phyloP scores from a whole-genome alignment of 75 land plant genomes.

The Pinus albicaulis region DNA sequence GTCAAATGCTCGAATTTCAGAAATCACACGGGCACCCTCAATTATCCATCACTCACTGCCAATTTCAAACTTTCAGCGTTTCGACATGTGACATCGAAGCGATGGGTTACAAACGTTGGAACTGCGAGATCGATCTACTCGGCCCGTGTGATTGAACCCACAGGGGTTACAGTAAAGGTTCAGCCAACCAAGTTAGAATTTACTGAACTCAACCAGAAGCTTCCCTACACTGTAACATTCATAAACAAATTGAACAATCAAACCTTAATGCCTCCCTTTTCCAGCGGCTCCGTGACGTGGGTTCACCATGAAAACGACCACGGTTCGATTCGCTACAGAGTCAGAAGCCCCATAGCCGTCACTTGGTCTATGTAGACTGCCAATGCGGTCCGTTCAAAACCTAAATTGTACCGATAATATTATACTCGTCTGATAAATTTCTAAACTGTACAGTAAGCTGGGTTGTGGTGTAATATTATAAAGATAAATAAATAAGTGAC shows the following conservation, averaged over 20 bases:
- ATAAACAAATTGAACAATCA: neutral
- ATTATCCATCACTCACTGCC: slow-evolving; percentile 58
- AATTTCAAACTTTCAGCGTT: slow-evolving; percentile 9
- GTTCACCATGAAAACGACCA: neutral
- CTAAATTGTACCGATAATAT: too few species aligned
- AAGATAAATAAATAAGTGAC: too few species aligned
- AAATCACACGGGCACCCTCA: slow-evolving; percentile 34
- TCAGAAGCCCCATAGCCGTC: slow-evolving; percentile 60
- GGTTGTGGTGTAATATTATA: too few species aligned
- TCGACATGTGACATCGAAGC: slow-evolving; percentile 7
- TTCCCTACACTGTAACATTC: slow-evolving; percentile 39
- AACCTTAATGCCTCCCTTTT: neutral
- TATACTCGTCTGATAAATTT: too few species aligned
- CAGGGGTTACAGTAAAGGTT: slow-evolving; percentile 46
- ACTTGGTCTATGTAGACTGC: slow-evolving; percentile 24
- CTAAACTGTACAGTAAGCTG: too few species aligned
- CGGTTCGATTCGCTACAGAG: slow-evolving; percentile 4
- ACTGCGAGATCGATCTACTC: slow-evolving; percentile 35
- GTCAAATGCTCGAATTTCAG: slow-evolving; percentile 30
- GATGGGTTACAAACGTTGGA: slow-evolving; percentile 61
- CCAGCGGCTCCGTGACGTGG: neutral
- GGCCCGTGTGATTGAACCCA: slow-evolving; percentile 36
- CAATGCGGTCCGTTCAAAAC: too few species aligned
- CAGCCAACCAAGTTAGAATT: slow-evolving; percentile 37
- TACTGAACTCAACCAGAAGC: slow-evolving; percentile 19